phyloP scores from a whole-genome alignment of 2,329 filamentous ascomycete species.

The Sclerotinia subarctica region DNA sequence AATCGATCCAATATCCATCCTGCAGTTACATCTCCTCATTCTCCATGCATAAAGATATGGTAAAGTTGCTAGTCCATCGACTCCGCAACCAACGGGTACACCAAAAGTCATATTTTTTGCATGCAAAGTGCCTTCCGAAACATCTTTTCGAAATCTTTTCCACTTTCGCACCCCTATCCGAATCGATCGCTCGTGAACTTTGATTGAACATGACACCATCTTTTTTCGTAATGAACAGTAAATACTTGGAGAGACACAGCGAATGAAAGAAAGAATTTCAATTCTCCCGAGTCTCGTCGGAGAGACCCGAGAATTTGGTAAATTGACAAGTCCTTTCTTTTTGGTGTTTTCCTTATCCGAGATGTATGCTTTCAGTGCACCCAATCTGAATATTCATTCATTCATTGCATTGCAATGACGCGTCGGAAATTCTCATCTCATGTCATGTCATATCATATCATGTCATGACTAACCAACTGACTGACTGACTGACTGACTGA shows the following conservation, averaged over 20 bases:
- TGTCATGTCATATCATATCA: too few species aligned
- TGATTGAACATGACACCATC: background rate
- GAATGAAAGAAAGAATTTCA: too few species aligned
- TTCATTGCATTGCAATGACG: background rate
- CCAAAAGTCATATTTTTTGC: too few species aligned
- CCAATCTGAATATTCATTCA: background rate
- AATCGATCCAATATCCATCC: background rate
- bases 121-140: slow-evolving; percentile 12
- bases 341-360: too few species aligned
- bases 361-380: background rate
- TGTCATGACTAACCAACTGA: background rate
- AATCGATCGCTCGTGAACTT: background rate
- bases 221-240: background rate
- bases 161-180: background rate
- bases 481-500: too few species aligned
- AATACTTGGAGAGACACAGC: too few species aligned
- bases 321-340: too few species aligned
- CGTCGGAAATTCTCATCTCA: background rate
- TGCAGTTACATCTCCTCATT: slow-evolving; percentile 1
- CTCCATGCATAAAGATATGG: slow-evolving; percentile 1
- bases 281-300: background rate
- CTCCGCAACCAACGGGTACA: slow-evolving; percentile 3
- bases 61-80: too few species aligned
- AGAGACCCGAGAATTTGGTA: background rate
- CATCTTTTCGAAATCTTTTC: background rate